Percentiles rank a stretch among this genome's conserved stretches.
Evolutionary conservation across 495 filamentous ascomycete species (phyloP).

Genomic region (Annulohypoxylon stygium): DNA sequence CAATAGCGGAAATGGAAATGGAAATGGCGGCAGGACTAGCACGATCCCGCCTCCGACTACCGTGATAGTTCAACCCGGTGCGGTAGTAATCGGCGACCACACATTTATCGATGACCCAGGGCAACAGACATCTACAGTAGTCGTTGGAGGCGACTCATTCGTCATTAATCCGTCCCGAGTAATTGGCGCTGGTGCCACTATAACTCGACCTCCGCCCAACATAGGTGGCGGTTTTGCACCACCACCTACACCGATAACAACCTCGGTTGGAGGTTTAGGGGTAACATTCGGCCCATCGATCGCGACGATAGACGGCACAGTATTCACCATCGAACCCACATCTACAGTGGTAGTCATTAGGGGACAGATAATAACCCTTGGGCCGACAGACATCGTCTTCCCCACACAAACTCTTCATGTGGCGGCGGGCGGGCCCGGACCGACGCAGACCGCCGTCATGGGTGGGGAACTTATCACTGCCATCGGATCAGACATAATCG

Average conservation of each 20-base stretch:
- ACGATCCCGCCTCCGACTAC: constrained; percentile 47
- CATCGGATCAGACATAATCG: constrained; percentile 57
- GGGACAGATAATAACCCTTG: constrained; percentile 64
- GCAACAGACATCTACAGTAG: constrained; percentile 53
- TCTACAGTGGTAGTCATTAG: constrained; percentile 53
- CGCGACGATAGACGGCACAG: constrained; percentile 61
- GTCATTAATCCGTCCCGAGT: constrained; percentile 58
- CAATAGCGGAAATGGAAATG: neutral
- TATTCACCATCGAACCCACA: constrained; percentile 56
- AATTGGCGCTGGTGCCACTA: constrained; percentile 56
- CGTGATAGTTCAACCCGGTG: constrained; percentile 56
- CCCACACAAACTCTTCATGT: constrained; percentile 54
- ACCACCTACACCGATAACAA: constrained; percentile 53
- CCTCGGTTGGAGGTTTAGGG: constrained; percentile 55
- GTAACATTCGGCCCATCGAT: constrained; percentile 57
- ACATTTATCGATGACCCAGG: constrained; percentile 57
- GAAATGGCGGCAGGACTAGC: neutral
- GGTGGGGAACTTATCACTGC: constrained; percentile 63
- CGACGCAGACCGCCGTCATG: constrained; percentile 59
- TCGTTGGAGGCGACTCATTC: constrained; percentile 59
- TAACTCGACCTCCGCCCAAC: constrained; percentile 50
- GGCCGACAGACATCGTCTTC: constrained; percentile 57
- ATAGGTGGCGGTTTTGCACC: constrained; percentile 43
- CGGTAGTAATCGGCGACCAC: constrained; percentile 58
- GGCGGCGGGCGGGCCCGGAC: constrained; percentile 42